Conservation (phyloP, 352 stramenopile species). For the Phytophthora hybrid region DNA sequence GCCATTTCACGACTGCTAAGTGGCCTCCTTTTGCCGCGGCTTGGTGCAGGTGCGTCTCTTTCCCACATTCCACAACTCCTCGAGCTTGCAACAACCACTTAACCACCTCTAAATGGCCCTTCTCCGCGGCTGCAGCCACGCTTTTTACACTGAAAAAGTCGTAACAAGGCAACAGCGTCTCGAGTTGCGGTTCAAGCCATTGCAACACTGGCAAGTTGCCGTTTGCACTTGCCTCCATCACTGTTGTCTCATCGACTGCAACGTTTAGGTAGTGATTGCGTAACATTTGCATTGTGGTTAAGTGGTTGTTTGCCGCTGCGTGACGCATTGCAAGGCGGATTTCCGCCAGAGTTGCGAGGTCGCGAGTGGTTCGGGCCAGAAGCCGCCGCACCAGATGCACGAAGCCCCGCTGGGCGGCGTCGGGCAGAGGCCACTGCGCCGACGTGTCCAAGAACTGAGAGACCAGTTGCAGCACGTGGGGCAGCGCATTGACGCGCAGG, state of each 20-base stretch:
- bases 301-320: slow-evolving; percentile 20
- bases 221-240: slow-evolving; percentile 28
- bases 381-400: slow-evolving; percentile 28
- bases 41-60: slow-evolving; percentile 32
- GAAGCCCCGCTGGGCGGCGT: slow-evolving; percentile 27
- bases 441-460: slow-evolving; percentile 35
- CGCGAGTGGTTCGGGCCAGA: neutral
- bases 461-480: slow-evolving; percentile 23
- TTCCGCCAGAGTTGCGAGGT: slow-evolving; percentile 22
- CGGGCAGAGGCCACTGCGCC: slow-evolving; percentile 28
- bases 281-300: slow-evolving; percentile 30
- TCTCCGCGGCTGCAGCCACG: slow-evolving; percentile 26
- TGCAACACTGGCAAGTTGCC: slow-evolving; percentile 31
- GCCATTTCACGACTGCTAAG: slow-evolving; percentile 36
- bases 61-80: neutral
- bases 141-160: slow-evolving; percentile 25
- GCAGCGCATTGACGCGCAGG: slow-evolving; percentile 24
- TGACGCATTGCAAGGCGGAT: slow-evolving; percentile 33
- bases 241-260: slow-evolving; percentile 13
- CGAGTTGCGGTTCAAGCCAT: slow-evolving; percentile 23
- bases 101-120: slow-evolving; percentile 38
- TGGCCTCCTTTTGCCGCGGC: slow-evolving; percentile 36
- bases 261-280: slow-evolving; percentile 10
- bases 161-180: slow-evolving; percentile 11
- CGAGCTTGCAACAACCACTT: slow-evolving; percentile 35